These are phyloP conservation scores for Coelastrella sp. DNA, from an alignment of 139 green algal genomes.

Conservation along the genomic window DNA sequence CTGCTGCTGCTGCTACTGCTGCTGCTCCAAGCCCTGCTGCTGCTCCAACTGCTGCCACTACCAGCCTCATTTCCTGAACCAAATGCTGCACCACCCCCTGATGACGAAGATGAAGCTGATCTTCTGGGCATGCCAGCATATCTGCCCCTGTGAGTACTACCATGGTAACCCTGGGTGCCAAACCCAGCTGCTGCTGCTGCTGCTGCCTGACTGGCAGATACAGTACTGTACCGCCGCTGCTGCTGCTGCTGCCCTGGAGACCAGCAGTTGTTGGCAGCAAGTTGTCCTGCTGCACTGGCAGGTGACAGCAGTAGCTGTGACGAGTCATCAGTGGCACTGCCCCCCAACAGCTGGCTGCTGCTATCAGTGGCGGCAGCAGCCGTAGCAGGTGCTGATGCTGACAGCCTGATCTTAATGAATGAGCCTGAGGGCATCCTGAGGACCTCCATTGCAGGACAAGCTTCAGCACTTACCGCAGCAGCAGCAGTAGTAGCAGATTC, in stretches of 20 bases:
- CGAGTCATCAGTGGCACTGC: neutral
- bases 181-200: too few species aligned
- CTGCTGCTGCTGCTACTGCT: conserved; percentile 9
- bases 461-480: neutral
- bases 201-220: too few species aligned
- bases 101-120: neutral
- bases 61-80: neutral
- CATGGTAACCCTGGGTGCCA: neutral
- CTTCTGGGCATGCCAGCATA: too few species aligned
- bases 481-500: too few species aligned
- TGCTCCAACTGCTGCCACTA: neutral
- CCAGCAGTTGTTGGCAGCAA: too few species aligned
- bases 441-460: conserved; percentile 5
- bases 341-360: neutral
- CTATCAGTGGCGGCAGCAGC: neutral
- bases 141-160: neutral
- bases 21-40: conserved; percentile 3
- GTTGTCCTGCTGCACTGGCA: neutral
- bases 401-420: conserved; percentile 17
- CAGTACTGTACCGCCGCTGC: too few species aligned
- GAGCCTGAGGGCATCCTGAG: conserved; percentile 13
- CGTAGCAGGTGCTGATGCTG: conserved; percentile 13
- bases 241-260: too few species aligned
- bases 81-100: neutral
- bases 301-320: neutral